phyloP scores from a whole-genome alignment of 2,329 filamentous ascomycete genomes.

The Ascochyta clinopodiicola region DNA sequence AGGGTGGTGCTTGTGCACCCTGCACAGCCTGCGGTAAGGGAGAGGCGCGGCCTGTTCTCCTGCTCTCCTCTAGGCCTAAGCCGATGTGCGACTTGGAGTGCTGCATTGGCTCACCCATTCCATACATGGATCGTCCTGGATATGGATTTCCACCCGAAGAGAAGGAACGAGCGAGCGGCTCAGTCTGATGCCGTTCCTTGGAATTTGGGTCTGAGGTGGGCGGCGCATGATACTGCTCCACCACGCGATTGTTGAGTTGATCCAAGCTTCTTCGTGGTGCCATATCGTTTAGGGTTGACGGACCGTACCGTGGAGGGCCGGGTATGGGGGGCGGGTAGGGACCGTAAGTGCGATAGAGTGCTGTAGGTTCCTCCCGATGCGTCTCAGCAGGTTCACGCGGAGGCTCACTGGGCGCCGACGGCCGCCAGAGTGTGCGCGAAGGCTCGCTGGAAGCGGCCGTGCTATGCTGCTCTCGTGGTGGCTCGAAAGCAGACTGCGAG shows the following conservation, averaged over 20 bases:
- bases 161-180: conserved; percentile 44
- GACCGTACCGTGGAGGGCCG: conserved; percentile 31
- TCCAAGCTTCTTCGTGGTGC: conserved; percentile 43
- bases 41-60: conserved; percentile 82
- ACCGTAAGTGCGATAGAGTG: conserved; percentile 41
- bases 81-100: conserved; percentile 74
- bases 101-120: conserved; percentile 62
- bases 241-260: conserved; percentile 39
- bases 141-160: conserved; percentile 40
- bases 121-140: conserved; percentile 40
- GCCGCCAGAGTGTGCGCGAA: conserved; percentile 41
- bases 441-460: conserved; percentile 26
- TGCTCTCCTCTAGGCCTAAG: conserved; percentile 74
- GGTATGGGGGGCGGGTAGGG: conserved; percentile 36
- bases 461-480: conserved; percentile 39
- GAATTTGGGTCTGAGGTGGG: conserved; percentile 49
- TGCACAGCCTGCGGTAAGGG: conserved; percentile 93
- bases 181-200: conserved; percentile 41
- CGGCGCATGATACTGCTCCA: conserved; percentile 49
- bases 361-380: conserved; percentile 40
- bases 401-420: conserved; percentile 33
- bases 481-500: conserved; percentile 47
- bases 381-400: conserved; percentile 35
- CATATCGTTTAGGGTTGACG: conserved; percentile 38
- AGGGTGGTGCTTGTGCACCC: conserved; percentile 81